Conservation (phyloP, 768 basidiomycete genomes). For the Cyathus striatus region DNA sequence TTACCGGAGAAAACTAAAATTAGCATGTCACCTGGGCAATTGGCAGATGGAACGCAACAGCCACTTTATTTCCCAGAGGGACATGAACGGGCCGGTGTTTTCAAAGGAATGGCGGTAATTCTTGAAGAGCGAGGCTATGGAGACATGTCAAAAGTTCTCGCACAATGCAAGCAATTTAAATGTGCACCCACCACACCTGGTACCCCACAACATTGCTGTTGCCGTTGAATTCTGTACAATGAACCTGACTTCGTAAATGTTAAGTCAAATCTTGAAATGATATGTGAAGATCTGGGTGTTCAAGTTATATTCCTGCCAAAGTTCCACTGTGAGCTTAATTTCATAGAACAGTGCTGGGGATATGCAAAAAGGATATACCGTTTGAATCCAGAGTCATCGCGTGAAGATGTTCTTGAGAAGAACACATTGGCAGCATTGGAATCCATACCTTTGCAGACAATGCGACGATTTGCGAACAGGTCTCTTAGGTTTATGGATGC, state of each 20-base stretch:
- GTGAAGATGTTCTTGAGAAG: conserved; percentile 3
- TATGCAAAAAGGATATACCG: background rate
- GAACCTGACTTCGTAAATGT: conserved; percentile 29
- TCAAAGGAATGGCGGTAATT: conserved; percentile 31
- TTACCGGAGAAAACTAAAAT: conserved; percentile 15
- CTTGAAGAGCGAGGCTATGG: conserved; percentile 17
- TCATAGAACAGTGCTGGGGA: background rate
- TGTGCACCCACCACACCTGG: conserved; percentile 4
- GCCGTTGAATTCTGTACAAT: conserved; percentile 23
- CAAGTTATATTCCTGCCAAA: conserved; percentile 13
- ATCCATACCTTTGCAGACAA: conserved; percentile 2
- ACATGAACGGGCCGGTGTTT: conserved; percentile 17
- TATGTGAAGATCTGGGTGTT: conserved; percentile 11
- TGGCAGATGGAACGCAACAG: conserved; percentile 20
- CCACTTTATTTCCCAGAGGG: conserved; percentile 23
- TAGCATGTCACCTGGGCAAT: conserved; percentile 19
- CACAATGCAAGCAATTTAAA: conserved; percentile 25
- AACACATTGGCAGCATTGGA: conserved; percentile 7
- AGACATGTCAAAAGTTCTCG: conserved; percentile 14
- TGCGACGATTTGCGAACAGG: conserved; percentile 1
- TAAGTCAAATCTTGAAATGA: conserved; percentile 21
- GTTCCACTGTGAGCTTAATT: background rate
- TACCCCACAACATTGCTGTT: conserved; percentile 16
- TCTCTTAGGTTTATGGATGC: conserved; percentile 8
- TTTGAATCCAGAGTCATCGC: conserved; percentile 1